Evolutionary conservation across 2,329 filamentous ascomycete genomes (phyloP), one percentile per base, ranked within the genome.

Genomic region (Colletotrichum truncatum): DNA sequence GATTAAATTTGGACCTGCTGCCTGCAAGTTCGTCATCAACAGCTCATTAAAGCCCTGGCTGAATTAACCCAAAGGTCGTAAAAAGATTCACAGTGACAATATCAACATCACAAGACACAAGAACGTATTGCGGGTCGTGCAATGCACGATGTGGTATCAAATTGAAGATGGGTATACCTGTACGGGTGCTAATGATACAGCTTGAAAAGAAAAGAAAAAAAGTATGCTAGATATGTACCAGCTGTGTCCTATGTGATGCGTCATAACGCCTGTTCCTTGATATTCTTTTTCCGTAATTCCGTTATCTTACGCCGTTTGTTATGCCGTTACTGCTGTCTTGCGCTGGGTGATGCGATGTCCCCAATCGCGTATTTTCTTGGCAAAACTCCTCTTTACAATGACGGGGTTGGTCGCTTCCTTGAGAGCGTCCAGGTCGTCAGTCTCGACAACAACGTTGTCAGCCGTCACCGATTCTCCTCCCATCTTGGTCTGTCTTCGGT

Each of bases 401-500:
- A 51, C 21, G 2, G 55, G 36, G 21, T 53, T 52, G 11, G 25
- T 16, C 8, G n/a, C 28, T 7, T 49, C 45, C 26, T 67, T 58
- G 10, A 43, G 21, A 4, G 30, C 57, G 5, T 53, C 64, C 49
- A 65, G 28, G 16, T 56, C 56, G 16, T 67, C 64, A 0, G 49
- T n/a, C 48, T 56, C 46, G 4, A n/a, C 16, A 14, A 55, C 32
- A 14, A 55, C 32, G 4, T 41, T 45, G 32, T 55, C 48, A 16
- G 53, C 26, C 3, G 59, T 66, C n/a, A 60, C 41, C n/a, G 43
- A 23, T 26, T 68, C 66, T 23, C 36, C 46, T 10, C 57, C 67
- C 3, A 67, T 54, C 41, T 61, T 61, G n/a, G 60, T 59, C 43
- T 66, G 65, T 6, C 71, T 66, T 10, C 67, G 62, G 16, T 67